Evolutionary conservation across 2,329 filamentous ascomycete species (phyloP), one percentile per base, ranked within the genome.

Genomic region (Fusarium goolgardi): DNA sequence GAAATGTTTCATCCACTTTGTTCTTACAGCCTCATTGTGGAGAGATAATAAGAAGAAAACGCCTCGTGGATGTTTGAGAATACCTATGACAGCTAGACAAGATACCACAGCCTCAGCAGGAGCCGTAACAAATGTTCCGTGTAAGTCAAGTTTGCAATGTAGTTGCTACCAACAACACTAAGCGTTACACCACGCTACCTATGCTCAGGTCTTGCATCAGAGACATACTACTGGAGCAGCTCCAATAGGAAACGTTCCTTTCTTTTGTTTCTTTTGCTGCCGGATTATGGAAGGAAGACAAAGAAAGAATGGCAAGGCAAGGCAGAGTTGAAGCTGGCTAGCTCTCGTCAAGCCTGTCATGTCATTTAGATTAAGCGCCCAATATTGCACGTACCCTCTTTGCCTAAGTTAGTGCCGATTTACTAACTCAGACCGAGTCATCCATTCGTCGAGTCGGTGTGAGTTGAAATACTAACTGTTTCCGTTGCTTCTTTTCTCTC

Each of bases 21-120:
- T 43, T 35, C n/a, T 50, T 43, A 61, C 44, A 65, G 56, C 65
- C 65, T 62, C 65, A 41, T n/a, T 29, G 47, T 54, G 37, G 55
- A 32, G 16, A 40, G 39, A 7, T 5, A 18, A 27, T 7, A 23
- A 25, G 37, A 41, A 32, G 32, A 69, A 54, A 65, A 64, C 53
- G 65, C 65, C 65, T 65, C 53, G 34, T 35, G 18, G 37, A 55
- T 55, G 60, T 46, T 35, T 59, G 49, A 18, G n/a, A 34, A 6
- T 21, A 25, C 15, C 25, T 16, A 39, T 32, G 35, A 27, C 40
- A 21, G 23, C 12, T 35, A 40, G 34, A 47, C 29, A 47, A 34
- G 29, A 56, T 51, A 47, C 50, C 54, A 61, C 35, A 34, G 51
- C 55, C 31, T 53, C 37, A 18, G 37, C 15, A 39, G 20, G 45